These are phyloP conservation scores for Solanum gracilifrons DNA, from an alignment of 257 asterid genomes.

Conservation along the genomic window DNA sequence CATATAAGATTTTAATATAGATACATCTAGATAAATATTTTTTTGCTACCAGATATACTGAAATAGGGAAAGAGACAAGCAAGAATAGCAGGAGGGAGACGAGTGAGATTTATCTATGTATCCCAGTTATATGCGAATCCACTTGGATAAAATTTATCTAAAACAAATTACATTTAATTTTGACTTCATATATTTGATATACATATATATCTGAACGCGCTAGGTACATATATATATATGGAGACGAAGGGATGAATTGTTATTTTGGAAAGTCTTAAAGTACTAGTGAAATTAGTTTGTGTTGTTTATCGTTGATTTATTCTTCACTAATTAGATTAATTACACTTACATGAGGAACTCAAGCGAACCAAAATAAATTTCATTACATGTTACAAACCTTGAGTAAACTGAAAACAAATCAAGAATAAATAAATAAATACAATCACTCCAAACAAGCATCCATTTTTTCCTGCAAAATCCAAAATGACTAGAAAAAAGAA, in stretches of 20 bases:
- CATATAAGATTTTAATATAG: too few species aligned
- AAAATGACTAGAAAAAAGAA: background rate
- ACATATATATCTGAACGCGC: too few species aligned
- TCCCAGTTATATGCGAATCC: accelerated
- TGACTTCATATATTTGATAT: too few species aligned
- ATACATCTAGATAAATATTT: too few species aligned
- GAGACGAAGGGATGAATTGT: background rate
- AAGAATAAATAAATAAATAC: background rate
- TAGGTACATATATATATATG: too few species aligned
- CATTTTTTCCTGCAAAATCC: background rate
- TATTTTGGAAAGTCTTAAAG: too few species aligned
- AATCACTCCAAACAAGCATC: background rate
- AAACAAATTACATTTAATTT: too few species aligned
- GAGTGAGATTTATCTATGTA: background rate
- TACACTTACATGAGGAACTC: background rate
- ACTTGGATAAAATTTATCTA: too few species aligned
- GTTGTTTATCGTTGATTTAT: background rate
- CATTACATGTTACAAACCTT: background rate
- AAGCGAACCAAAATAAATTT: background rate
- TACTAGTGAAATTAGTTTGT: too few species aligned
- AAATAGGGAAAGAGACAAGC: too few species aligned
- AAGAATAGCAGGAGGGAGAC: too few species aligned
- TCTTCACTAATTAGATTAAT: background rate
- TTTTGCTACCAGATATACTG: background rate
- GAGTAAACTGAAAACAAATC: background rate